Evolutionary conservation across 805 yeast genomes (phyloP), one percentile per base, ranked within the genome.

Genomic region (Hemisphaericaspora nanyangensis): DNA sequence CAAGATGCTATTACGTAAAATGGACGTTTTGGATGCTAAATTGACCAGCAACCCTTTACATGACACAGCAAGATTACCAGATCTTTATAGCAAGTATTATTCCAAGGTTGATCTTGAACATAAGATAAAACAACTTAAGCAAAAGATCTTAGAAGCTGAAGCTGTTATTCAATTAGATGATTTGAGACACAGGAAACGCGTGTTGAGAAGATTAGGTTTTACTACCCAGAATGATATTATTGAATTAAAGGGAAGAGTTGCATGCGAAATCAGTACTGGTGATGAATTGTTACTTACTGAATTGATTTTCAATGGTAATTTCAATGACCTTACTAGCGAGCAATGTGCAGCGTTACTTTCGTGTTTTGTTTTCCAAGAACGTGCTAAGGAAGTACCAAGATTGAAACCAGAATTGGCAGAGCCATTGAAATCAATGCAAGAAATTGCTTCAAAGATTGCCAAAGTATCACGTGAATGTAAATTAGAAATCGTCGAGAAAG

Each of bases 321-420:
- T 93, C 68, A 88, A 82, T 52, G 96, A 88, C 36, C 70, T 93
- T 44, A 73, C 80, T 5, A 82, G 96, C 2, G 95, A 86, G 52
- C 96, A 89, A 59, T 81, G 95, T 61, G 97, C 97, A 10, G 87
- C 97, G 0, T 65, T 93, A 38, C 64, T 93, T 37, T 89, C 96
- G 27, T 89, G 97, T 65, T 93, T 91, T 63, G 97, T 95, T 5
- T 93, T 93, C 76, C 96, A 93, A 61, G 99, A 95, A 58, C 78
- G 95, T 55, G 85, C 95, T 29, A 89, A 89, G 57, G 95, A 86
- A 55, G 75, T 80, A 0, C 93, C 96, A 37, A 77, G 91, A 48
- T 70, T 93, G 50, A 80, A 85, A 50, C 89, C 95, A 0, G 96
- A 89, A 50, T 71, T 93, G 37, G 80, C 91, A n/a, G 97, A 89